A percentile compares a stretch with the other conserved stretches of the same genome.
Evolutionary conservation across 73 alveolate species (phyloP).

Genomic region (Paramecium pentaurelia): DNA sequence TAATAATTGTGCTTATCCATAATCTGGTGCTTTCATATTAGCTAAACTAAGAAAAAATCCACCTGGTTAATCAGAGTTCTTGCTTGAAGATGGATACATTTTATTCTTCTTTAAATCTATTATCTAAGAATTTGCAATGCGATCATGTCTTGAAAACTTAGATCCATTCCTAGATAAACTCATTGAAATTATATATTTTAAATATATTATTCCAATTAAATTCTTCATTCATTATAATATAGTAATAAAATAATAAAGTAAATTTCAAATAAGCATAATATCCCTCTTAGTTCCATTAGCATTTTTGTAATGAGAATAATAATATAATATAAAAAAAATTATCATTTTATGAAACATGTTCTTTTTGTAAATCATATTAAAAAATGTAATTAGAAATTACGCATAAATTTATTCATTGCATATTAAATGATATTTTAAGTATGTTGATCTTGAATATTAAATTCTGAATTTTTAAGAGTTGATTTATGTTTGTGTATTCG

Average conservation of each 20-base stretch:
- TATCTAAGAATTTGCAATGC: constrained; percentile 23
- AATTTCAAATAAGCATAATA: not conserved
- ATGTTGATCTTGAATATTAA: not conserved
- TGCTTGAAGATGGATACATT: not conserved
- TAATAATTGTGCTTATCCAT: constrained; percentile 4
- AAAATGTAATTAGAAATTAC: not conserved
- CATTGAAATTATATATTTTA: not conserved
- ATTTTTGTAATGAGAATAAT: not conserved
- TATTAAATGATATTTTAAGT: not conserved
- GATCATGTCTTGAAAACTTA: constrained; percentile 39
- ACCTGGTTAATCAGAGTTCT: not conserved
- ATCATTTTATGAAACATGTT: not conserved
- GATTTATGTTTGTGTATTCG: not conserved
- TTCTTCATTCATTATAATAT: not conserved
- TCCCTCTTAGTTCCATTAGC: not conserved
- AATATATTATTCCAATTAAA: not conserved
- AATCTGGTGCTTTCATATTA: not conserved
- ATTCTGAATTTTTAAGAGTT: not conserved
- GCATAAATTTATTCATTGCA: not conserved
- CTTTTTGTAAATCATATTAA: not conserved
- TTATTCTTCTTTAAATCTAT: not conserved
- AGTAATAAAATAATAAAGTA: not conserved
- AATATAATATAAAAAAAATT: no score
- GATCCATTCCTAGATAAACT: constrained; percentile 27
- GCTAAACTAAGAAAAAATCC: not conserved